Evolutionary conservation across 179 eudicot species (phyloP), one percentile per base, ranked within the genome.

Genomic region (Heliamphora ciliata): DNA sequence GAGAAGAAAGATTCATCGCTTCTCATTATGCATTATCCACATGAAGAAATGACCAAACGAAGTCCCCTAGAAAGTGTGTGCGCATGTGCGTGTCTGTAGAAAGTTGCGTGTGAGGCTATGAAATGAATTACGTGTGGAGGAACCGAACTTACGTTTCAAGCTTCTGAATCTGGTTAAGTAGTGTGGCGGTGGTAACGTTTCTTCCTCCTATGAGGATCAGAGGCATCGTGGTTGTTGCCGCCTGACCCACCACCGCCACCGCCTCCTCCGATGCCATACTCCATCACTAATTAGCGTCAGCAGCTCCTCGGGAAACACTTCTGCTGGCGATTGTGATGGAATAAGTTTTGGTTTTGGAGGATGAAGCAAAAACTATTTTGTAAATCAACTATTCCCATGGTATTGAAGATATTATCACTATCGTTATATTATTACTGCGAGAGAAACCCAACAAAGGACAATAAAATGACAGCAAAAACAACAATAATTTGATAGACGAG

Each of bases 131-230:
- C 40, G 40, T 31, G 40, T 31, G 13, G 31, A 24, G 59, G 18
- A 51, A 24, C 52, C 9, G 73, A 8, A 8, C 83, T 78, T 85
- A 90, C 92, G 83, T 76, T 87, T 90, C 92, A 48, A 90, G 89
- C 47, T 84, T 82, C 79, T 90, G 90, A 83, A 90, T 90, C 88
- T 90, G 92, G 73, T 77, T 77, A 78, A 81, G 89, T 89, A 40
- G 90, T 90, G 85, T 90, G 92, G 6, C 90, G 87, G 52, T 88
- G 90, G 85, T 88, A 90, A 24, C 86, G 84, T 58, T 90, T 90
- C 85, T 88, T 90, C 81, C 82, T 79, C 80, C 86, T 74, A 74
- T 78, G 77, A 73, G 84, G 77, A 50, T 86, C 87, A 50, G 86
- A 67, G 80, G 76, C 81, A 44, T 87, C 90, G 47, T 73, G 80